Percentiles rank a stretch among this genome's conserved stretches.
Conservation (phyloP, 2,329 filamentous ascomycete species). For the Myriosclerotinia curreyana region DNA sequence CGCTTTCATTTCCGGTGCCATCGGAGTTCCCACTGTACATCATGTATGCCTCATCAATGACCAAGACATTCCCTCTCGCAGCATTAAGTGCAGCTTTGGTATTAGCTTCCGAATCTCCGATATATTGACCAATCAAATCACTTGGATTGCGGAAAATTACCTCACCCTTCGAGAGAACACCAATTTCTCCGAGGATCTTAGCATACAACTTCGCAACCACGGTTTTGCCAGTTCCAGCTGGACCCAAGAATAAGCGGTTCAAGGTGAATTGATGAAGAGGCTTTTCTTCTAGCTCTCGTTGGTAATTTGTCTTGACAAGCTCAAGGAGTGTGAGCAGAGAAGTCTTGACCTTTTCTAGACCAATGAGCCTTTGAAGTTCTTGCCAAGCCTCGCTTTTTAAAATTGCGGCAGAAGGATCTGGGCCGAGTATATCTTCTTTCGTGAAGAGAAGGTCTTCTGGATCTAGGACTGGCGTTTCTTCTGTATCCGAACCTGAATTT, state of each 20-base stretch:
- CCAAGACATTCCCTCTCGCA: conserved; percentile 51
- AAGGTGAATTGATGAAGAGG: conserved; percentile 57
- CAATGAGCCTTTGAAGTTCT: conserved; percentile 55
- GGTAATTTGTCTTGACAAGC: conserved; percentile 52
- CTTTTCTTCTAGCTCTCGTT: conserved; percentile 62
- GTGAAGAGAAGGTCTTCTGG: conserved; percentile 45
- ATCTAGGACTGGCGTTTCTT: no score
- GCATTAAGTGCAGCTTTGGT: conserved; percentile 68
- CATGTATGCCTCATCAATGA: conserved; percentile 60
- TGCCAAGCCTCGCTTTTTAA: conserved; percentile 53
- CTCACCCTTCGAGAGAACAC: conserved; percentile 53
- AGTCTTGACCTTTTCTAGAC: conserved; percentile 54
- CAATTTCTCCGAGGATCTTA: conserved; percentile 59
- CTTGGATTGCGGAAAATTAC: conserved; percentile 40
- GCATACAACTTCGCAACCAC: conserved; percentile 72
- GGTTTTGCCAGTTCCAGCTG: conserved; percentile 75
- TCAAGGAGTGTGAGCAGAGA: conserved; percentile 55
- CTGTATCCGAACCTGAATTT: not conserved
- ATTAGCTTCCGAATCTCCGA: conserved; percentile 60
- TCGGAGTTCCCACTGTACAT: conserved; percentile 39
- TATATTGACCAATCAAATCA: conserved; percentile 51
- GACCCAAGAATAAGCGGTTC: conserved; percentile 67
- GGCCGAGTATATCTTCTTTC: conserved; percentile 67
- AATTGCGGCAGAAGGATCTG: conserved; percentile 55
- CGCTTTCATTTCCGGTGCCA: conserved; percentile 46